Evolutionary conservation across 306 rosid species (phyloP).

Genomic region (Bauhinia variegata): DNA sequence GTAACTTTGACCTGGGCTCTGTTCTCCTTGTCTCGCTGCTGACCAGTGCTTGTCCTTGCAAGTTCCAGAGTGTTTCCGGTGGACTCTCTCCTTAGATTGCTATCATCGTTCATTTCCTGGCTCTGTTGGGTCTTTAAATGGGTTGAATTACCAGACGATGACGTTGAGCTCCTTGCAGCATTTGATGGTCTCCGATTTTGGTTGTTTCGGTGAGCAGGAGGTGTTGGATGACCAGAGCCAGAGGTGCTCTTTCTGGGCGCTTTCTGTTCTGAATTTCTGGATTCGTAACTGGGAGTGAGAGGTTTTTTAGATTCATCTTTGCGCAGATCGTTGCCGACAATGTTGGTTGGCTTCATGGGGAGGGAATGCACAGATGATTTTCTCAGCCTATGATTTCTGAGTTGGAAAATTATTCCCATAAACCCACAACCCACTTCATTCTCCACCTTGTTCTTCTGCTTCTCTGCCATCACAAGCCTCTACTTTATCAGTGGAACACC

Average conservation of each 20-base stretch:
- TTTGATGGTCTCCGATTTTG: slow-evolving; percentile 55
- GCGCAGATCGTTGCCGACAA: slow-evolving; percentile 25
- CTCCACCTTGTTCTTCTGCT: slow-evolving; percentile 41
- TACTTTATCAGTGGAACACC: not conserved
- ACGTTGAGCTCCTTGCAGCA: slow-evolving; percentile 71
- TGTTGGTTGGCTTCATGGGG: slow-evolving; percentile 47
- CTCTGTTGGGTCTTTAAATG: slow-evolving; percentile 37
- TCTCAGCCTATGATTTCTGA: slow-evolving; percentile 51
- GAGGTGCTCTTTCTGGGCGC: slow-evolving; percentile 40
- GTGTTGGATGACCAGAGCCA: slow-evolving; percentile 40
- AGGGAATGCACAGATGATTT: slow-evolving; percentile 80
- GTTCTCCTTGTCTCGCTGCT: slow-evolving; percentile 37
- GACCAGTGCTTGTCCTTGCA: slow-evolving; percentile 46
- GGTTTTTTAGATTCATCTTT: slow-evolving; percentile 34
- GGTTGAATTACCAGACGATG: slow-evolving; percentile 50
- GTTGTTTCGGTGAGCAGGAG: slow-evolving; percentile 41
- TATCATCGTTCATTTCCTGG: slow-evolving; percentile 36
- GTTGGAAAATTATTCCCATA: slow-evolving; percentile 62
- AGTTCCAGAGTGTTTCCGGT: slow-evolving; percentile 39
- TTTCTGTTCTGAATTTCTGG: slow-evolving; percentile 42
- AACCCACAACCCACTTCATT: slow-evolving; percentile 64
- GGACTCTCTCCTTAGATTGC: slow-evolving; percentile 39
- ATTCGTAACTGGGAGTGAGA: slow-evolving; percentile 13
- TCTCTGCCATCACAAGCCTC: slow-evolving; percentile 50
- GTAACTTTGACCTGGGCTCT: slow-evolving; percentile 48